Evolutionary conservation across 2,329 filamentous ascomycete species (phyloP).

Genomic region (Calonectria honghensis): DNA sequence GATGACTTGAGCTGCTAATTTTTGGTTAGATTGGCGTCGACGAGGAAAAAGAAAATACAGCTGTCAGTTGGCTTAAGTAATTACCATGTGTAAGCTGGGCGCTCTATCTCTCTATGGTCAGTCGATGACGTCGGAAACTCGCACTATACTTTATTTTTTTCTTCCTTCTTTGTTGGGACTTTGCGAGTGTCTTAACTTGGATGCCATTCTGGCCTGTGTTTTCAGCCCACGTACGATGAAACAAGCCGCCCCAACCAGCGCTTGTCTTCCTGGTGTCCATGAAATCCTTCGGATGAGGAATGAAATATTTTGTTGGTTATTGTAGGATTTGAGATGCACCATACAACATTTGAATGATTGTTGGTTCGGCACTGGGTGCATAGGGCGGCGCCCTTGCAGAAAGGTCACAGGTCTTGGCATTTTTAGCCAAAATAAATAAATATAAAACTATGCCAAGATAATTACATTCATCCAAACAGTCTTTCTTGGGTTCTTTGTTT

Average conservation of each 20-base stretch:
- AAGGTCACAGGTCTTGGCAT: no score
- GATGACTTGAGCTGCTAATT: constrained; percentile 17
- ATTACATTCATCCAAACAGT: no score
- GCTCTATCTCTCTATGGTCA: background rate
- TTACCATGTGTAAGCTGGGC: background rate
- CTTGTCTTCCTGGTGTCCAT: background rate
- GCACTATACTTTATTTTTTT: background rate
- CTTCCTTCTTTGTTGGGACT: background rate
- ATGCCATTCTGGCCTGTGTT: background rate
- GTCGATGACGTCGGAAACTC: background rate
- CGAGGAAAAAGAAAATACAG: background rate
- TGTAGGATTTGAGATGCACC: background rate
- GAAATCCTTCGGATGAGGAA: background rate
- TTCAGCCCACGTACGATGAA: background rate
- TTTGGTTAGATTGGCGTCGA: constrained; percentile 15
- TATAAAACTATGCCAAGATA: no score
- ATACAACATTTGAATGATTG: no score
- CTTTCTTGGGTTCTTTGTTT: no score
- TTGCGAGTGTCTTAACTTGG: background rate
- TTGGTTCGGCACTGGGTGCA: no score
- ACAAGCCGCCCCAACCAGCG: background rate
- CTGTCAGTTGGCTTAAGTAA: background rate
- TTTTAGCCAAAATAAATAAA: no score
- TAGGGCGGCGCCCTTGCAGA: no score
- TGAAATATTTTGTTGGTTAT: background rate